Percentiles rank a stretch among this genome's conserved stretches.
Evolutionary conservation across 1,284 basidiomycete species (phyloP).

Genomic region (Neonothopanus nambi): DNA sequence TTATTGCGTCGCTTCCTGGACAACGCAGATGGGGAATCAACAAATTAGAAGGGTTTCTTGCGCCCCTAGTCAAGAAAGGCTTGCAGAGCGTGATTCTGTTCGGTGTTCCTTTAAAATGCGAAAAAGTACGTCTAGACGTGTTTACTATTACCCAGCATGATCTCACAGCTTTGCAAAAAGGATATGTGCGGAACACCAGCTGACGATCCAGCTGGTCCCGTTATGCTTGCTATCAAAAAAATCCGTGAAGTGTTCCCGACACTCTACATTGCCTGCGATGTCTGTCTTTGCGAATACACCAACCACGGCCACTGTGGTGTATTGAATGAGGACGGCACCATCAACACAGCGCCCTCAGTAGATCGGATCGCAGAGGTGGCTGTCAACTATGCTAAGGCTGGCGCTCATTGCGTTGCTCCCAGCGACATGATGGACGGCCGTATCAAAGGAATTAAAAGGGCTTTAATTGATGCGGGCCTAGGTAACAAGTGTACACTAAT

Average conservation of each 20-base stretch:
- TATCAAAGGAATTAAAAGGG: constrained; percentile 86
- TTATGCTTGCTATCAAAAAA: constrained; percentile 87
- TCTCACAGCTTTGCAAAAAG: constrained; percentile 39
- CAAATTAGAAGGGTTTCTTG: constrained; percentile 85
- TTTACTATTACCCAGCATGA: not conserved
- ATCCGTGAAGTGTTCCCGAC: constrained; percentile 79
- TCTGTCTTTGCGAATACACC: constrained; percentile 99
- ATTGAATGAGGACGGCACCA: constrained; percentile 71
- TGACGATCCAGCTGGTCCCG: constrained; percentile 89
- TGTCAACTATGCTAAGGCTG: constrained; percentile 89
- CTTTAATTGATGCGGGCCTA: constrained; percentile 78
- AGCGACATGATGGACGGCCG: constrained; percentile 99
- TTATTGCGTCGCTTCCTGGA: constrained; percentile 78
- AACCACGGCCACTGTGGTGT: constrained; percentile 97
- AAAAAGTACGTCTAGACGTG: constrained; percentile 67
- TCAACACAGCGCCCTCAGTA: constrained; percentile 78
- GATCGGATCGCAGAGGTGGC: constrained; percentile 91
- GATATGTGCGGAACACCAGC: constrained; percentile 85
- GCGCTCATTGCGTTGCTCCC: constrained; percentile 97
- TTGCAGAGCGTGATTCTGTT: constrained; percentile 93
- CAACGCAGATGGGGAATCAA: constrained; percentile 96
- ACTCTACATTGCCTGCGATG: constrained; percentile 90
- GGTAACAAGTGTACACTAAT: constrained; percentile 91
- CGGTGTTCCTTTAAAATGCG: constrained; percentile 86
- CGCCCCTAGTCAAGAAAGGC: constrained; percentile 88